Conservation (phyloP, 352 stramenopile genomes). For the Globisporangium alternatum region DNA sequence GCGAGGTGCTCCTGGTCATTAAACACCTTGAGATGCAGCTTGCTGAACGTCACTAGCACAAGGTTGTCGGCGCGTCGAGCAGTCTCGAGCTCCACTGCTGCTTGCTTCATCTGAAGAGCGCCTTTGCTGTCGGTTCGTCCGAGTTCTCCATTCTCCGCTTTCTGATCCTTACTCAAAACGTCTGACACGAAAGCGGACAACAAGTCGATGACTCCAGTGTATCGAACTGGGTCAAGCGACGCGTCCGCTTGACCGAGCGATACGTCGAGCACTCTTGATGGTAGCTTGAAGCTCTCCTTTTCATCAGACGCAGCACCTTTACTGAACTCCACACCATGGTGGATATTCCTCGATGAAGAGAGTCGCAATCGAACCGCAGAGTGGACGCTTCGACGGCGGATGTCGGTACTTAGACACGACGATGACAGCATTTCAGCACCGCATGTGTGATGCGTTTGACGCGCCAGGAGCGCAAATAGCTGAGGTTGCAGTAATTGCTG, state of each 20-base stretch:
- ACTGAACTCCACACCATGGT: background rate
- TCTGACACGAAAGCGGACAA: conserved; percentile 14
- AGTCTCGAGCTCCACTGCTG: background rate
- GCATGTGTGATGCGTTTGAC: conserved; percentile 39
- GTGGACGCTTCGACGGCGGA: conserved; percentile 51
- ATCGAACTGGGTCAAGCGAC: conserved; percentile 10
- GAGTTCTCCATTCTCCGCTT: background rate
- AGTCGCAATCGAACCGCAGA: conserved; percentile 56
- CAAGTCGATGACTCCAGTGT: conserved; percentile 11
- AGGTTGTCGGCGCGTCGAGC: background rate
- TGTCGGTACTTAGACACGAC: conserved; percentile 22
- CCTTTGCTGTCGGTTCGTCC: background rate
- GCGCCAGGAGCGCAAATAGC: conserved; percentile 31
- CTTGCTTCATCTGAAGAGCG: background rate
- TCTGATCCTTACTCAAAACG: conserved; percentile 8
- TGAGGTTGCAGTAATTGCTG: conserved; percentile 40
- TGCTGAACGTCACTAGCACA: conserved; percentile 36
- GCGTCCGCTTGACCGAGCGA: conserved; percentile 17
- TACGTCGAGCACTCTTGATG: conserved; percentile 14
- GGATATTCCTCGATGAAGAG: background rate
- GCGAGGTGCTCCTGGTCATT: background rate
- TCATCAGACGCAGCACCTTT: background rate
- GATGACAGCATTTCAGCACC: conserved; percentile 22
- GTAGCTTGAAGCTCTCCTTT: background rate
- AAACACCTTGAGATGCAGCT: conserved; percentile 23